These are phyloP conservation scores for Amphirosellinia nigrospora DNA, from an alignment of 495 filamentous ascomycete genomes.

Conservation along the genomic window DNA sequence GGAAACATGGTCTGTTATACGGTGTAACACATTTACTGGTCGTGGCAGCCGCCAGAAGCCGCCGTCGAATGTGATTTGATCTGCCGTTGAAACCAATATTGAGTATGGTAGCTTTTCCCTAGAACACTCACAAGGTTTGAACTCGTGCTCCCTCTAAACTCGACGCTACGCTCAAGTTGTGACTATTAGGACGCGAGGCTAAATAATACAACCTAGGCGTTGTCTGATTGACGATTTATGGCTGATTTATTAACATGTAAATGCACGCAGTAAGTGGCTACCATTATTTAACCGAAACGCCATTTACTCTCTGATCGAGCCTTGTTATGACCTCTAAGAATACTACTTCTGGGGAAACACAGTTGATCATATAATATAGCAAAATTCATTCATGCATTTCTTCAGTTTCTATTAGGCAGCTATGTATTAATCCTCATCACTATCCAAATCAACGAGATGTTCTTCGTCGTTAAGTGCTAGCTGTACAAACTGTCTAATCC, in stretches of 20 bases:
- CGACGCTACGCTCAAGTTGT: neutral
- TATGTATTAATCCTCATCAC: conserved; percentile 41
- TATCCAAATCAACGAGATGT: conserved; percentile 49
- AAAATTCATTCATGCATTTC: neutral
- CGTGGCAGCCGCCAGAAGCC: conserved; percentile 42
- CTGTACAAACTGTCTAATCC: conserved; percentile 60
- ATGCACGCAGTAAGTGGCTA: conserved; percentile 2
- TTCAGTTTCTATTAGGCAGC: neutral
- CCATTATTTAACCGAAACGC: conserved; percentile 5
- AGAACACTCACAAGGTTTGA: neutral
- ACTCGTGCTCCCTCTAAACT: neutral
- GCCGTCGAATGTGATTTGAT: conserved; percentile 34
- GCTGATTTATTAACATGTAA: neutral
- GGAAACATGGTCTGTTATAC: conserved; percentile 31
- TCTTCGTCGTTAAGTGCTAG: conserved; percentile 60
- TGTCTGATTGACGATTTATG: neutral
- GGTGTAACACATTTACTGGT: conserved; percentile 24
- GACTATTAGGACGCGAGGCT: neutral
- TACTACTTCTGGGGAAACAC: neutral
- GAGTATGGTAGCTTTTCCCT: neutral
- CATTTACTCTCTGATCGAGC: neutral
- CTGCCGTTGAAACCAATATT: neutral
- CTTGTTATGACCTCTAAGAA: neutral
- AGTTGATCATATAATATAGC: neutral
- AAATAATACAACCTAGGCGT: neutral